Base-by-base conservation (phyloP, 441 rosid genomes). In the Pelargonium exstipulatum region DNA sequence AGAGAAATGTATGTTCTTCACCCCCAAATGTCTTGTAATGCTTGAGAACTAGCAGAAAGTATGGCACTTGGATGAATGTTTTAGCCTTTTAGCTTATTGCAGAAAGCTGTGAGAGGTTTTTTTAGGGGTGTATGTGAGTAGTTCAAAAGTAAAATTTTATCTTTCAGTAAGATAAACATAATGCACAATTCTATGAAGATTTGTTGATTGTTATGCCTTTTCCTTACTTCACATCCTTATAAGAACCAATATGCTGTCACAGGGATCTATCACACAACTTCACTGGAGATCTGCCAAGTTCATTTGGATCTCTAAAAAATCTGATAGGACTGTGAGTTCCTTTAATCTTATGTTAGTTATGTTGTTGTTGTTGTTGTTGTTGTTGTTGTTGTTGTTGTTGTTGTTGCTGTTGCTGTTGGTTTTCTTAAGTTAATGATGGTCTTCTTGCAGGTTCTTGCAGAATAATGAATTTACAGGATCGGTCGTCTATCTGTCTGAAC, bases 211-310 rank as follows among this genome's bases (percentile, higher is more conserved):
- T 26, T 20, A 22, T 20, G 13, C 5, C 20, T 61, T 60, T 61
- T 17, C 14, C 8, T 64, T 53, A 9, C 22, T 66, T 72, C 60
- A 61, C 64, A 60, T 66, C 12, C 20, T 66, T 8, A 66, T 66
- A 45, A 69, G 62, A 51, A 9, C 67, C 65, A 62, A 72, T 73
- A 61, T 79, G 29, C 64, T 65, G 62, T 72, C 62, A 40, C 83
- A 92, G 99, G 94, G 98, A 95, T 83, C 83, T 95, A 40, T 92
- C 99, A 26, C 77, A 78, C 87, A 92, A 85, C 74, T 87, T 95
- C 76, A 74, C 79, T 17, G 98, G 97, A 76, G 99, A 95, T 79
- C 81, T 95, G 37, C 98, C 98, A 9, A 88, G 84, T 83, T 92
- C 99, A 66, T 86, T 92, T 79, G 88, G 80, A 70, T 82, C 89